phyloP scores from a whole-genome alignment of 148 eudicot genomes.

The Simmondsia chinensis region DNA sequence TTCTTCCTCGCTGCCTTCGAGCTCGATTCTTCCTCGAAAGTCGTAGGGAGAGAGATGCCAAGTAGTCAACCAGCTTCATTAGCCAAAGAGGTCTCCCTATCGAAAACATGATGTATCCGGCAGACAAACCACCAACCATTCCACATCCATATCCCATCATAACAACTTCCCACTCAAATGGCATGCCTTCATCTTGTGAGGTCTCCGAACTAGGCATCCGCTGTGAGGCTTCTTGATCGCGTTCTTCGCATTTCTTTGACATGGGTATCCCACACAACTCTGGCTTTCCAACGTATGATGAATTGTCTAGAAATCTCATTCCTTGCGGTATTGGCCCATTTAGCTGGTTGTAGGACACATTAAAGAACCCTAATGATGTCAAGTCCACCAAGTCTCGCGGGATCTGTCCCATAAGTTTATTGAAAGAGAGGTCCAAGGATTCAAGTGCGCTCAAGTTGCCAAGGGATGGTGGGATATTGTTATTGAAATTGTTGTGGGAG shows the following conservation, averaged over 20 bases:
- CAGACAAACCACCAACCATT: conserved; percentile 2
- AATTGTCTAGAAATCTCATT: conserved; percentile 13
- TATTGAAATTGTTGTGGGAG: conserved; percentile 18
- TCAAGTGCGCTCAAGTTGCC: conserved; percentile 9
- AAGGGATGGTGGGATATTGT: conserved; percentile 13
- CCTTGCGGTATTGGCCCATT: conserved; percentile 12
- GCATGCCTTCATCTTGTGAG: background rate
- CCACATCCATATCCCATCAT: conserved; percentile 11
- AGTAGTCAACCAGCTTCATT: background rate
- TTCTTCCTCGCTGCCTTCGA: too few relatives aligned
- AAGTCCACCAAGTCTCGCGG: conserved; percentile 12
- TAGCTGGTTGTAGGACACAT: conserved; percentile 12
- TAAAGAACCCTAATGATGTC: conserved; percentile 11
- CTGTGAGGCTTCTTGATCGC: background rate
- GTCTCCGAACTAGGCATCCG: background rate
- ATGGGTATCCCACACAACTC: conserved; percentile 22
- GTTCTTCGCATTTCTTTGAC: conserved; percentile 6
- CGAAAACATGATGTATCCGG: conserved; percentile 5
- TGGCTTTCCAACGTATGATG: conserved; percentile 13
- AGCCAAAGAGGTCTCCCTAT: conserved; percentile 8
- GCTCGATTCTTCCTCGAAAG: too few relatives aligned
- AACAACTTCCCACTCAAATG: conserved; percentile 4
- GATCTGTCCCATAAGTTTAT: conserved; percentile 12
- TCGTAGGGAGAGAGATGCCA: too few relatives aligned
- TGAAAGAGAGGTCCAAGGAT: conserved; percentile 20